Base-by-base conservation (phyloP, 352 stramenopile species). In the Globisporangium spinosum region DNA sequence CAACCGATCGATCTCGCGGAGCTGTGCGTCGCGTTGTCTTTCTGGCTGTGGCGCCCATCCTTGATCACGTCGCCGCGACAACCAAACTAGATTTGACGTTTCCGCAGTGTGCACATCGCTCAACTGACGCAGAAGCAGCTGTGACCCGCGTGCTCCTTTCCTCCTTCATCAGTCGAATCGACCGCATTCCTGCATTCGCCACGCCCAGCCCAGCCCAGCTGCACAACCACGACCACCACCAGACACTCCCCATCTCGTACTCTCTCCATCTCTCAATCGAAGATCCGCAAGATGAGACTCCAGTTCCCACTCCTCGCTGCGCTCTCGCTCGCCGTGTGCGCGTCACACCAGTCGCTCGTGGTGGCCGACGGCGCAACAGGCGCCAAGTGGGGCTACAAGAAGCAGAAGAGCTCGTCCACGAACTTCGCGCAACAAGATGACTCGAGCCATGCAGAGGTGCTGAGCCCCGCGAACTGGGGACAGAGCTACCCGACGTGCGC, bases 371-470 rank as follows among this genome's bases (percentile, higher is more conserved):
- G n/a, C 3, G 40, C 40, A 0, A 34, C 56, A 4, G 40, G 55
- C 5, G n/a, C 55, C 55, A 69, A 69, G 64, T 69, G 64, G 64
- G 64, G 55, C 22, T 69, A 69, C 55, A 69, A 64, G 54, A 51
- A 40, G 3, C 29, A 40, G 29, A 49, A 43, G 40, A 59, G 17
- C 17, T 23, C 40, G n/a, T 22, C 53, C 1, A 43, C 43, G 25
- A 29, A 65, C 43, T 43, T 22, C 10, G 59, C 43, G 59, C 59
- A 65, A 17, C 59, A 65, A 32, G 25, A 55, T 22, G 43, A 65
- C 27, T 61, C 55, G 29, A 65, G 25, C 23, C 53, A 43, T 51
- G 43, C 15, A 23, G 43, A 10, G n/a, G 25, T 49, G 43, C 25
- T 70, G 15, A 43, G 49, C 20, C 67, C 67, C 15, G 23, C 23